Conservation (phyloP, 2,329 filamentous ascomycete genomes). For the Aspergillus fijiensis region DNA sequence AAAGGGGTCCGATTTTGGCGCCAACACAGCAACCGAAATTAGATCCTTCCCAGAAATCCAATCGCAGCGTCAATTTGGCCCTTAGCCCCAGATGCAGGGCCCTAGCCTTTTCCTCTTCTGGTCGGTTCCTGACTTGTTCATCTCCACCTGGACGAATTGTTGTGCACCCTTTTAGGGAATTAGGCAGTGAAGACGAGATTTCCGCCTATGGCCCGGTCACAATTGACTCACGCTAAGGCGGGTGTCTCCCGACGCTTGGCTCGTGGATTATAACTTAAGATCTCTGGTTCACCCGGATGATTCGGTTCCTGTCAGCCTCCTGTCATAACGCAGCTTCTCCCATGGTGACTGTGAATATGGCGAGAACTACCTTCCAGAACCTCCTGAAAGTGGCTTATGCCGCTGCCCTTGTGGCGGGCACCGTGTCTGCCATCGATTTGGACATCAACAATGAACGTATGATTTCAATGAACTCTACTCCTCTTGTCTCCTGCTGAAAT, state of each 20-base stretch:
- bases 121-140: neutral
- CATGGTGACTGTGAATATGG: neutral
- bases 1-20: conserved; percentile 10
- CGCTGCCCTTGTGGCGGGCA: neutral
- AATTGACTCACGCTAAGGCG: neutral
- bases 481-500: neutral
- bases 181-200: neutral
- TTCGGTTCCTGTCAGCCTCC: neutral
- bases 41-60: neutral
- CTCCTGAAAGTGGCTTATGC: neutral
- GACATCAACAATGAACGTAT: conserved; percentile 1
- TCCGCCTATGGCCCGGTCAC: neutral
- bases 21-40: neutral
- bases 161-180: neutral
- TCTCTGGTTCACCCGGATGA: neutral
- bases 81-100: neutral
- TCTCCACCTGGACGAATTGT: neutral
- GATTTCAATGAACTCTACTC: neutral
- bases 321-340: neutral
- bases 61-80: neutral
- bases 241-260: neutral
- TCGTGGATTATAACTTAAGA: neutral
- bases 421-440: neutral
- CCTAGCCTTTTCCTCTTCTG: neutral
- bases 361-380: neutral